Percentiles rank a stretch among this genome's conserved stretches.
Evolutionary conservation across 179 eudicot species (phyloP).

Genomic region (Beta macrorhiza): DNA sequence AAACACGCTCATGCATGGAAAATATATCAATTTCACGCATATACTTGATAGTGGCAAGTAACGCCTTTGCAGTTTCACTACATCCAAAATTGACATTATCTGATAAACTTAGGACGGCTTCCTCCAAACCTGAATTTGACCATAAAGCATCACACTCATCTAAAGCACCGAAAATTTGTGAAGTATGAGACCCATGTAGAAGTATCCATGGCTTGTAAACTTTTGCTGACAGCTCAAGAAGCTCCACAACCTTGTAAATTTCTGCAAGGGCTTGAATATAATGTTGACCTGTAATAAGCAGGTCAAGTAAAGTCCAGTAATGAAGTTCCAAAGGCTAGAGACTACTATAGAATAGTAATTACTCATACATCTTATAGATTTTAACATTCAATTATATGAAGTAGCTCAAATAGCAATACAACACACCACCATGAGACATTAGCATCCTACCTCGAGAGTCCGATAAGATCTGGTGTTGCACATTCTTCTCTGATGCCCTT

Average conservation of each 20-base stretch:
- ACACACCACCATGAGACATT: background rate
- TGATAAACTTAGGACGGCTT: constrained; percentile 45
- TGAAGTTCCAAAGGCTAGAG: background rate
- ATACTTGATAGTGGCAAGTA: constrained; percentile 47
- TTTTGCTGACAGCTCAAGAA: constrained; percentile 58
- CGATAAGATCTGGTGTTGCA: constrained; percentile 43
- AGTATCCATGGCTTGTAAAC: constrained; percentile 70
- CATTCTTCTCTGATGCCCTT: constrained; percentile 50
- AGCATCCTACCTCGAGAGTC: constrained; percentile 53
- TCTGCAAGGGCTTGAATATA: constrained; percentile 69
- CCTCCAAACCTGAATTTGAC: constrained; percentile 65
- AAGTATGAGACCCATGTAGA: constrained; percentile 30
- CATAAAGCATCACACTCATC: constrained; percentile 64
- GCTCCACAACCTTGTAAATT: constrained; percentile 60
- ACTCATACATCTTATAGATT: background rate
- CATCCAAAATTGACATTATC: constrained; percentile 32
- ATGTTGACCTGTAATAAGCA: constrained; percentile 50
- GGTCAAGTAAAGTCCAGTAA: constrained; percentile 1
- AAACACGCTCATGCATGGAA: constrained; percentile 37
- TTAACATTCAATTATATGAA: background rate
- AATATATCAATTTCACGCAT: constrained; percentile 45
- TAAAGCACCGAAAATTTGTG: constrained; percentile 34
- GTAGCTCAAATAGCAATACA: background rate
- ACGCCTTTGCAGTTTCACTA: constrained; percentile 31
- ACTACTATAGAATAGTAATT: background rate